These are phyloP conservation scores for Monosporascus sp. DNA, from an alignment of 2,329 filamentous ascomycete genomes.

Conservation along the genomic window DNA sequence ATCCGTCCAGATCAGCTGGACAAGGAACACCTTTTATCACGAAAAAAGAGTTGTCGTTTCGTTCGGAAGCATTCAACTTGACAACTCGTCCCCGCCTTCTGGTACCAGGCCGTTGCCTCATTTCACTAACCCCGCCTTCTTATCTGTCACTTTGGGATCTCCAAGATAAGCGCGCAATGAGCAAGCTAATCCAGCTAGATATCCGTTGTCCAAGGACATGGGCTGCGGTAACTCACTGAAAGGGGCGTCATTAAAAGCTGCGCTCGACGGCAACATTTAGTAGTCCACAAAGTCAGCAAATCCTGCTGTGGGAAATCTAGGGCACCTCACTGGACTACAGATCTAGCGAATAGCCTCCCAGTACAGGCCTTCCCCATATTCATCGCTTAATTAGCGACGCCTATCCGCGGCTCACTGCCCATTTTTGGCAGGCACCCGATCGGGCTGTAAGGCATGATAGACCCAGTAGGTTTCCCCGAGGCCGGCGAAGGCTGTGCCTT, in stretches of 20 bases:
- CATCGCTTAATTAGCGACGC: conserved; percentile 3
- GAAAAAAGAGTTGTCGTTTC: neutral
- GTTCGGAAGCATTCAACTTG: neutral
- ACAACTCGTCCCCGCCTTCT: neutral
- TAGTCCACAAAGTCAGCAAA: too few relatives aligned
- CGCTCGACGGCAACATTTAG: too few relatives aligned
- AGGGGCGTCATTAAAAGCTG: neutral
- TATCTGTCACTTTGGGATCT: neutral
- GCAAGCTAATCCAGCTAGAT: neutral
- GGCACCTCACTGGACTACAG: conserved; percentile 10
- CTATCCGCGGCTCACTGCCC: neutral
- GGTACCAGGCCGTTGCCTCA: neutral
- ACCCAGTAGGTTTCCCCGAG: neutral
- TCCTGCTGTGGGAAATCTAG: neutral
- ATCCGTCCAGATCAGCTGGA: conserved; percentile 2
- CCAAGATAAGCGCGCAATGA: neutral
- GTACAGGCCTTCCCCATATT: conserved; percentile 2
- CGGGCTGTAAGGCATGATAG: neutral
- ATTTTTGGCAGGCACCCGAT: neutral
- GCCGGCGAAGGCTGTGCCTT: neutral
- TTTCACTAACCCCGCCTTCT: neutral
- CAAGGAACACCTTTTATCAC: neutral
- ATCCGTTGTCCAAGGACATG: neutral
- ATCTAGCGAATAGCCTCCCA: conserved; percentile 10
- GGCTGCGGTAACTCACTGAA: neutral